These are phyloP conservation scores for Skeletonema grethae DNA, from an alignment of 108 stramenopile genomes.

Conservation along the genomic window DNA sequence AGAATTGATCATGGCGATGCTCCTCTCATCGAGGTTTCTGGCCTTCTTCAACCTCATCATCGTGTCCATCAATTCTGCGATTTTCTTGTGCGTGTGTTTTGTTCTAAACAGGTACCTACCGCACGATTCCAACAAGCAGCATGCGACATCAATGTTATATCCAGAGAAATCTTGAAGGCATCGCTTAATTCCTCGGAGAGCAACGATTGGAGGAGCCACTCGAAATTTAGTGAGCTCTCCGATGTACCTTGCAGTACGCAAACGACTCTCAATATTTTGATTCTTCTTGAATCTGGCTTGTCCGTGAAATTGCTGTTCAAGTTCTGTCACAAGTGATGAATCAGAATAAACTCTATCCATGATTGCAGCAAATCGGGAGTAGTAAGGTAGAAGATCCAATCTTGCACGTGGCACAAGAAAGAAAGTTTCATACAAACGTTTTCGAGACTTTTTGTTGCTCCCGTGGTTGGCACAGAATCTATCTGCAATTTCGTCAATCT, in stretches of 20 bases:
- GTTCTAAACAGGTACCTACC: slow-evolving; percentile 87
- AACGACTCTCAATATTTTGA: slow-evolving; percentile 78
- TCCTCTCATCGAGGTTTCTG: slow-evolving; percentile 81
- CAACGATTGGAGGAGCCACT: slow-evolving; percentile 91
- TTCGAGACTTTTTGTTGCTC: slow-evolving; percentile 75
- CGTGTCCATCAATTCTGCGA: slow-evolving; percentile 75
- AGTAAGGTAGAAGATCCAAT: slow-evolving; percentile 89
- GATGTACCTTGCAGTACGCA: slow-evolving; percentile 85
- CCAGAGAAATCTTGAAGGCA: slow-evolving; percentile 90
- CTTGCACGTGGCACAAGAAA: slow-evolving; percentile 83
- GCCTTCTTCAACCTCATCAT: slow-evolving; percentile 89
- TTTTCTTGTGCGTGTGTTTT: slow-evolving; percentile 73
- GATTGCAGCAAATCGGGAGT: slow-evolving; percentile 86
- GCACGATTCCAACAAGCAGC: slow-evolving; percentile 88
- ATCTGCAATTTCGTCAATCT: slow-evolving; percentile 89
- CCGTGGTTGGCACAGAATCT: slow-evolving; percentile 84
- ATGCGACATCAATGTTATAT: slow-evolving; percentile 87
- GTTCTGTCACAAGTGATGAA: slow-evolving; percentile 59
- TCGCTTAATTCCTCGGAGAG: slow-evolving; percentile 77
- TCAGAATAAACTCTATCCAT: slow-evolving; percentile 79
- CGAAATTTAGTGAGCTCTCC: slow-evolving; percentile 95
- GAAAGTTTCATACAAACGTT: slow-evolving; percentile 80
- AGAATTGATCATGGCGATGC: slow-evolving; percentile 78
- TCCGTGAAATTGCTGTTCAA: slow-evolving; percentile 88
- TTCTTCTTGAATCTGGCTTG: slow-evolving; percentile 86